These are phyloP conservation scores for Cyanophora paradoxa DNA, from an alignment of 78 protist species.

Conservation along the genomic window DNA sequence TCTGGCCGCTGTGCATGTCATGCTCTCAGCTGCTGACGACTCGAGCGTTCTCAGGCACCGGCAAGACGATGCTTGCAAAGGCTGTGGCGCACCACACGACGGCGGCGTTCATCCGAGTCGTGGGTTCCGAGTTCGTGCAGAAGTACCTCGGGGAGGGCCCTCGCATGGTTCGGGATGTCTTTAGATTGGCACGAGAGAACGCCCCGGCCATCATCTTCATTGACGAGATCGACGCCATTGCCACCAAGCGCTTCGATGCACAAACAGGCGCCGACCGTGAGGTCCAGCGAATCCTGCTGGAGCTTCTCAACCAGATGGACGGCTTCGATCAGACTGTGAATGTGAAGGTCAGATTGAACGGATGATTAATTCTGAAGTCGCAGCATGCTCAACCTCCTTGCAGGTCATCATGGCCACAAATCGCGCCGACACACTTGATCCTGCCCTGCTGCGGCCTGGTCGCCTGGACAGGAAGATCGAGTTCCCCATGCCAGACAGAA, in stretches of 20 bases:
- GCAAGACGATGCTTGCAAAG: constrained; percentile 94
- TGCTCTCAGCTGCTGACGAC: too few relatives aligned
- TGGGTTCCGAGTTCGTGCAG: constrained; percentile 99
- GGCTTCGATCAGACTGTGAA: constrained; percentile 97
- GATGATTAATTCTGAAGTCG: neutral
- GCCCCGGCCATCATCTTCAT: constrained; percentile 99
- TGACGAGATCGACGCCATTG: constrained; percentile 99
- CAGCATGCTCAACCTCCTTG: neutral
- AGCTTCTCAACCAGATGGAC: constrained; percentile 99
- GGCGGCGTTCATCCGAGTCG: constrained; percentile 88
- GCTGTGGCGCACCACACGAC: constrained; percentile 99
- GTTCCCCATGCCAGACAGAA: constrained; percentile 97
- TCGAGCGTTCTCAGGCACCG: too few relatives aligned
- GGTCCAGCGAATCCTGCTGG: constrained; percentile 98
- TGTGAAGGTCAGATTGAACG: constrained; percentile 76
- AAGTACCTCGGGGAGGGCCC: constrained; percentile 99
- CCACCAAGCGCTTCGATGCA: constrained; percentile 86
- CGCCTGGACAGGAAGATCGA: constrained; percentile 96
- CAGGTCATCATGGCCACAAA: constrained; percentile 99
- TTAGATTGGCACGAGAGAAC: constrained; percentile 80
- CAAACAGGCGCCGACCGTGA: constrained; percentile 96
- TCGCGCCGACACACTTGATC: constrained; percentile 99
- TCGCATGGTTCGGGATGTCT: constrained; percentile 91
- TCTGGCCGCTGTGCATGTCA: neutral
- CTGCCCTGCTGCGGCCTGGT: constrained; percentile 99